Evolutionary conservation across 805 yeast species (phyloP).

Genomic region (Wickerhamomyces ciferrii): DNA sequence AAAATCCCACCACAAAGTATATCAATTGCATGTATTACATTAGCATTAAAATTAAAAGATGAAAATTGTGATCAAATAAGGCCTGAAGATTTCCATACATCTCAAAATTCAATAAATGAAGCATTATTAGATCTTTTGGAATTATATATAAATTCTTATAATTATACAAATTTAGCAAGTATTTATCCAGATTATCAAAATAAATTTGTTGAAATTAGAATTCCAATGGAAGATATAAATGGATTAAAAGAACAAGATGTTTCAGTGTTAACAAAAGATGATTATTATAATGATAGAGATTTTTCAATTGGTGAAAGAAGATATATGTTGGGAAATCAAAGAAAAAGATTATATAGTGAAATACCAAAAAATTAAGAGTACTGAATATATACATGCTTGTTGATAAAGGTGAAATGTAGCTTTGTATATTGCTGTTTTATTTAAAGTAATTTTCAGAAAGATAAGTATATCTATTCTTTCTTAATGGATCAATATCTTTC

Average conservation of each 20-base stretch:
- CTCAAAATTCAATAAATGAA: conserved; percentile 30
- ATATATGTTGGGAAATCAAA: conserved; percentile 47
- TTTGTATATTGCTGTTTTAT: not conserved
- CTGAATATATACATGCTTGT: not conserved
- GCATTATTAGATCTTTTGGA: conserved; percentile 55
- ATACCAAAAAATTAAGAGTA: not conserved
- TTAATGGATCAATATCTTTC: conserved; percentile 55
- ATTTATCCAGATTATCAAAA: conserved; percentile 29
- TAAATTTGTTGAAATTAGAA: conserved; percentile 36
- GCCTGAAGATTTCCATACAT: conserved; percentile 6
- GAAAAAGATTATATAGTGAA: conserved; percentile 40
- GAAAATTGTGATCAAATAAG: conserved; percentile 23
- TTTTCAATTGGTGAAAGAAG: conserved; percentile 39
- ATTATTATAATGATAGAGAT: conserved; percentile 32
- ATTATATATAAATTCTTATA: conserved; percentile 53
- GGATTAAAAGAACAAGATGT: conserved; percentile 23
- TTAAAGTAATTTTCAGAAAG: conserved; percentile 12
- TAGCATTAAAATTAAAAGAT: conserved; percentile 47
- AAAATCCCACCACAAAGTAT: conserved; percentile 72
- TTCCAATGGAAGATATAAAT: conserved; percentile 34
- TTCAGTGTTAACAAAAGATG: conserved; percentile 34
- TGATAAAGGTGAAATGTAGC: not conserved
- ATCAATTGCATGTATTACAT: conserved; percentile 61
- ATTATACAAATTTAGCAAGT: conserved; percentile 42
- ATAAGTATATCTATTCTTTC: conserved; percentile 54